Evolutionary conservation across 805 yeast species (phyloP).

Genomic region (Ogataea angusta): DNA sequence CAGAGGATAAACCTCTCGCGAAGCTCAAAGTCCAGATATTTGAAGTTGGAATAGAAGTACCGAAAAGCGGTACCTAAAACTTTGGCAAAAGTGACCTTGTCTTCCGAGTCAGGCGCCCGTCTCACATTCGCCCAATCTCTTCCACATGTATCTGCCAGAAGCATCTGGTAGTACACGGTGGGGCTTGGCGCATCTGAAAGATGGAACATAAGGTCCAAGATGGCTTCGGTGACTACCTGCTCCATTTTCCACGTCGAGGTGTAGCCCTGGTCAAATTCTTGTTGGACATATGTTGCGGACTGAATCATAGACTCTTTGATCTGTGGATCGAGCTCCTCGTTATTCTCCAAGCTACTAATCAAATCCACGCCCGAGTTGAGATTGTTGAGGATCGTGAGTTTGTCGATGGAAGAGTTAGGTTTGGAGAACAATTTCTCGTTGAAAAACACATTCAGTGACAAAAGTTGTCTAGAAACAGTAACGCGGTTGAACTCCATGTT

Average conservation of each 20-base stretch:
- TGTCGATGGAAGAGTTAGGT: conserved; percentile 77
- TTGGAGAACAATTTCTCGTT: conserved; percentile 60
- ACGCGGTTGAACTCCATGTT: conserved; percentile 85
- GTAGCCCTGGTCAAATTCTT: conserved; percentile 37
- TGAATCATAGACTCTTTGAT: conserved; percentile 27
- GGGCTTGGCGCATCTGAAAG: conserved; percentile 67
- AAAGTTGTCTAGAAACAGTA: conserved; percentile 80
- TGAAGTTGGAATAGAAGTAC: conserved; percentile 67
- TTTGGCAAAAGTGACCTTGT: conserved; percentile 70
- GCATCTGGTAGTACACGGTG: conserved; percentile 75
- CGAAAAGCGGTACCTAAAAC: conserved; percentile 91
- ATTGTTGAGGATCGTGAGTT: conserved; percentile 42
- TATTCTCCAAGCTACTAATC: conserved; percentile 26
- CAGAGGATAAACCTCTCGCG: conserved; percentile 75
- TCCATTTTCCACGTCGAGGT: conserved; percentile 85
- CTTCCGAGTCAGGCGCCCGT: conserved; percentile 19
- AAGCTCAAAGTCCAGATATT: conserved; percentile 70
- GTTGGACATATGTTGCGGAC: conserved; percentile 36
- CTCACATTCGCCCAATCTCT: conserved; percentile 57
- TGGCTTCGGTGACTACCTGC: conserved; percentile 81
- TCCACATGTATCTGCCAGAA: conserved; percentile 82
- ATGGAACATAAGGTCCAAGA: conserved; percentile 72
- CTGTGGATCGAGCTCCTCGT: conserved; percentile 26
- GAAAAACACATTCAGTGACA: conserved; percentile 71
- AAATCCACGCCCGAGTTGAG: conserved; percentile 39